Conservation (phyloP, 164 flowering plant species). For the Piper longum region DNA sequence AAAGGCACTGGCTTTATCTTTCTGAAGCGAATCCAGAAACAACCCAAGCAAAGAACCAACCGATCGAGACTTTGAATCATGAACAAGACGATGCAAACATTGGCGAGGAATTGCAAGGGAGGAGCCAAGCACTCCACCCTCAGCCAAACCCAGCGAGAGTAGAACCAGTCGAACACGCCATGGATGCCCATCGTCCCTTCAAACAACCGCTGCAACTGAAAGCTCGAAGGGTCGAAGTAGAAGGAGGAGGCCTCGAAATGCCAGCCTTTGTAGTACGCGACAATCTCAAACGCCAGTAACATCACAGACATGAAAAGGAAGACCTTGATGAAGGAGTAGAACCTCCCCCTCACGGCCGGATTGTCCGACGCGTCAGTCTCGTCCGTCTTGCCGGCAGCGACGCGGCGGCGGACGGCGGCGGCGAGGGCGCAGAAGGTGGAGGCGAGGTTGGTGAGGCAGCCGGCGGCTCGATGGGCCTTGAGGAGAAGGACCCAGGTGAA, state of each 20-base stretch:
- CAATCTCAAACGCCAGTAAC: conserved; percentile 58
- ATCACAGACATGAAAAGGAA: conserved; percentile 54
- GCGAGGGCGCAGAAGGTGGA: conserved; percentile 13
- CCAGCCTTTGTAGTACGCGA: conserved; percentile 76
- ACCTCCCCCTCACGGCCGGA: conserved; percentile 28
- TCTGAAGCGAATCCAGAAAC: conserved; percentile 78
- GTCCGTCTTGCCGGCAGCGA: conserved; percentile 66
- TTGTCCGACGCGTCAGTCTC: conserved; percentile 23
- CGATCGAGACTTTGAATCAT: conserved; percentile 77
- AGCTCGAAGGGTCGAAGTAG: neutral
- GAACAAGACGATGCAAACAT: conserved; percentile 61
- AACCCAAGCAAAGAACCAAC: conserved; percentile 67
- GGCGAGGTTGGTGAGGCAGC: conserved; percentile 49
- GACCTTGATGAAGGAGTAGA: conserved; percentile 47
- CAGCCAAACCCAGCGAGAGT: conserved; percentile 65
- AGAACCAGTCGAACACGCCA: conserved; percentile 44
- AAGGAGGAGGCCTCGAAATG: conserved; percentile 31
- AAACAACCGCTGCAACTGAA: conserved; percentile 20
- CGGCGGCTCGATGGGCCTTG: conserved; percentile 88
- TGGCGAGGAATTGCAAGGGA: conserved; percentile 68
- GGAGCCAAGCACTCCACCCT: conserved; percentile 89
- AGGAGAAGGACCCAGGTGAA: conserved; percentile 93
- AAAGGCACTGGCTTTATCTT: conserved; percentile 65
- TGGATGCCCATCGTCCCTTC: conserved; percentile 23
- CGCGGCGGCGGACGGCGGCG: conserved; percentile 58